phyloP scores from a whole-genome alignment of 805 yeast genomes.

The Ogataea paradorogensis region DNA sequence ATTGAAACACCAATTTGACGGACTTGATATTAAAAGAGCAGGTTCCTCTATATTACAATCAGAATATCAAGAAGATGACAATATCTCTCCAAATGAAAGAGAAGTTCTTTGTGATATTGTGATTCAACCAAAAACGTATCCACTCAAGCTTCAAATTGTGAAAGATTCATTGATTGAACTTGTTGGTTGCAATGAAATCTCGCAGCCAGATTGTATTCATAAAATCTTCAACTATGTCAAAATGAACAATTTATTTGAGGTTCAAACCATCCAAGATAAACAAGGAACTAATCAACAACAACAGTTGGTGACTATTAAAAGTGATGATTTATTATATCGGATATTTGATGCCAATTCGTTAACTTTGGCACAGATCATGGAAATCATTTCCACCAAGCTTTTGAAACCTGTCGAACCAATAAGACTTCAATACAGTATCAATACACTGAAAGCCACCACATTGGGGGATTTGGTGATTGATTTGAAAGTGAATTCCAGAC shows the following conservation, averaged over 20 bases:
- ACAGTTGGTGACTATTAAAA: slow-evolving; percentile 31
- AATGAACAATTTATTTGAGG: slow-evolving; percentile 36
- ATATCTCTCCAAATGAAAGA: slow-evolving; percentile 30
- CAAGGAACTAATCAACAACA: slow-evolving; percentile 23
- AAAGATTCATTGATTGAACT: slow-evolving; percentile 61
- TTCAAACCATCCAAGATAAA: slow-evolving; percentile 24
- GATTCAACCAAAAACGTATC: slow-evolving; percentile 75
- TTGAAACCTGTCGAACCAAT: slow-evolving; percentile 79
- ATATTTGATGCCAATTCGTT: slow-evolving; percentile 52
- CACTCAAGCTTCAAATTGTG: slow-evolving; percentile 62
- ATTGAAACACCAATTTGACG: slow-evolving; percentile 63
- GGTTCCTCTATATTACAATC: slow-evolving; percentile 45
- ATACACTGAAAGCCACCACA: slow-evolving; percentile 74
- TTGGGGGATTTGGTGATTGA: slow-evolving; percentile 81
- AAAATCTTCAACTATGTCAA: slow-evolving; percentile 36
- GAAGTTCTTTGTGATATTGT: slow-evolving; percentile 69
- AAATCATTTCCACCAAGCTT: slow-evolving; percentile 62
- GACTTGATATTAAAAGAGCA: slow-evolving; percentile 77
- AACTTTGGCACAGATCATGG: slow-evolving; percentile 70
- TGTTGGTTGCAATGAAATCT: slow-evolving; percentile 72
- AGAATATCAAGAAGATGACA: slow-evolving; percentile 25
- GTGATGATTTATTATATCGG: slow-evolving; percentile 44
- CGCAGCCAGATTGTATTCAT: slow-evolving; percentile 75
- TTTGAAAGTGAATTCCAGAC: slow-evolving; percentile 50
- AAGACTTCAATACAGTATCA: slow-evolving; percentile 66